Evolutionary conservation across 441 rosid genomes (phyloP).

Genomic region (Populus hybrid): DNA sequence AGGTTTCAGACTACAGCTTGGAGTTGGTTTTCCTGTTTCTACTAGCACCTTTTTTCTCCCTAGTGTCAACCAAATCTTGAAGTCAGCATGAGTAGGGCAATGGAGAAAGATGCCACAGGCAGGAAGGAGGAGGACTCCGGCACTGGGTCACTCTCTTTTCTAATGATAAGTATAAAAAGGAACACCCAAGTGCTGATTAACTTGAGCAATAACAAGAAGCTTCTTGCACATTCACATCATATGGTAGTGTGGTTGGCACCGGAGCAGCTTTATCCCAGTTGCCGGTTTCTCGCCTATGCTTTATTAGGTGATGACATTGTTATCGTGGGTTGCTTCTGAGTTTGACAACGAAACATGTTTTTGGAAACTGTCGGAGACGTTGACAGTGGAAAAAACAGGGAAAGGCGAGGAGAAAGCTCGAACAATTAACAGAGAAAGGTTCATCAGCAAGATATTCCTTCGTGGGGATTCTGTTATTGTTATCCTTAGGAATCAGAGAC

Average conservation of each 20-base stretch:
- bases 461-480: constrained; percentile 95
- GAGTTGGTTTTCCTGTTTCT: neutral
- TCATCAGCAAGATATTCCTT: constrained; percentile 90
- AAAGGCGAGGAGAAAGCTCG: constrained; percentile 95
- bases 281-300: neutral
- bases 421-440: constrained; percentile 82
- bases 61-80: no score
- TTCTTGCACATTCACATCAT: no score
- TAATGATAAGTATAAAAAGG: constrained; percentile 88
- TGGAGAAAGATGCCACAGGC: constrained; percentile 22
- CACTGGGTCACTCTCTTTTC: constrained; percentile 86
- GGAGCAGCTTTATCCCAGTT: neutral
- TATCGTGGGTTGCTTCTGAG: constrained; percentile 1
- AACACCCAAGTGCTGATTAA: constrained; percentile 64
- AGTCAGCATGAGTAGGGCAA: constrained; percentile 9
- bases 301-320: neutral
- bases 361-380: no score
- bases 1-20: neutral
- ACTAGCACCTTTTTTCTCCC: neutral
- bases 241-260: no score
- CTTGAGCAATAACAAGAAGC: neutral
- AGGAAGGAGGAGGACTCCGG: constrained; percentile 79
- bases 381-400: constrained; percentile 65
- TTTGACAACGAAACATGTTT: no score
- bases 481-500: constrained; percentile 75